phyloP scores from a whole-genome alignment of 73 alveolate species.

The Stentor roeselii region DNA sequence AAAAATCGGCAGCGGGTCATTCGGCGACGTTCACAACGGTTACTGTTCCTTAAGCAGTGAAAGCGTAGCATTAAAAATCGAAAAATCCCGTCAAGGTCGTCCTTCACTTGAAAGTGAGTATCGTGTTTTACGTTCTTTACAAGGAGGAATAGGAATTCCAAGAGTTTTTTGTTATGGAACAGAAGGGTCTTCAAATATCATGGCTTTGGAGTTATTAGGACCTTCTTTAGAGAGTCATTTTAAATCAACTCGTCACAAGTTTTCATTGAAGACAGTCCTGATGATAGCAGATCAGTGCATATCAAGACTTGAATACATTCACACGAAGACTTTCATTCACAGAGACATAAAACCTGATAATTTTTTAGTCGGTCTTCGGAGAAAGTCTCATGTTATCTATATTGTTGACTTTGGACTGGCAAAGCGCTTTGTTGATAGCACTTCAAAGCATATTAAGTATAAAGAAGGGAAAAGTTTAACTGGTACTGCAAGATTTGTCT shows the following conservation, averaged over 20 bases:
- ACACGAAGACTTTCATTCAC: slow-evolving; percentile 50
- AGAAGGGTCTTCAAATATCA: slow-evolving; percentile 66
- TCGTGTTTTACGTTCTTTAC: slow-evolving; percentile 42
- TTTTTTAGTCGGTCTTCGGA: slow-evolving; percentile 58
- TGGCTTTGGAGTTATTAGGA: slow-evolving; percentile 82
- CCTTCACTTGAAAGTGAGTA: slow-evolving; percentile 37
- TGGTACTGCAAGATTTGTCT: slow-evolving; percentile 58
- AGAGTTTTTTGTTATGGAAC: slow-evolving; percentile 65
- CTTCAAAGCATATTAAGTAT: slow-evolving; percentile 50
- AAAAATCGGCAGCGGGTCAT: slow-evolving; percentile 53
- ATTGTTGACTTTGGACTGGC: slow-evolving; percentile 74
- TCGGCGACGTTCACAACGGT: slow-evolving; percentile 63
- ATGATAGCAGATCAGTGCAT: slow-evolving; percentile 70
- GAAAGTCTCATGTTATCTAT: slow-evolving; percentile 31
- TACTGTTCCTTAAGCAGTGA: slow-evolving; percentile 37
- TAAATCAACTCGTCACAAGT: slow-evolving; percentile 42
- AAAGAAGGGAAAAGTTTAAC: slow-evolving; percentile 42
- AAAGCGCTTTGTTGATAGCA: slow-evolving; percentile 53
- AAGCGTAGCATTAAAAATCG: slow-evolving; percentile 47
- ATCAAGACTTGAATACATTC: slow-evolving; percentile 65
- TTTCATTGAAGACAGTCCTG: slow-evolving; percentile 56
- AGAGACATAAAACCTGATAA: slow-evolving; percentile 72
- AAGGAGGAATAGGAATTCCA: slow-evolving; percentile 68
- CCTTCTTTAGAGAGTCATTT: slow-evolving; percentile 63
- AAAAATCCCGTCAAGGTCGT: slow-evolving; percentile 27